Conservation (phyloP, 2,329 filamentous ascomycete genomes). For the Paraconiothyrium brasiliense region DNA sequence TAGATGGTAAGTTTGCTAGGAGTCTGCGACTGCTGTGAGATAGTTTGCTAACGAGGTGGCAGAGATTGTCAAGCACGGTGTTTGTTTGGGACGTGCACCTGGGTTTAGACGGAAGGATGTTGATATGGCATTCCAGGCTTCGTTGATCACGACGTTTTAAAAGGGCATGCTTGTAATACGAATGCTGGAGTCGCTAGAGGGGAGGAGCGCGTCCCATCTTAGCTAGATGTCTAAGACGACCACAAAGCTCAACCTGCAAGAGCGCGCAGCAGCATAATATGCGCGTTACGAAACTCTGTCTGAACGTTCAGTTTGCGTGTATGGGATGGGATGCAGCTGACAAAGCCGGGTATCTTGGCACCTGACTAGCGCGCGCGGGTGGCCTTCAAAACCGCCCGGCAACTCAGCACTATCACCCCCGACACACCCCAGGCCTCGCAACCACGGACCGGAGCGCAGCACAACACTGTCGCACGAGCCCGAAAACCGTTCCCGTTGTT, state of each 20-base stretch:
- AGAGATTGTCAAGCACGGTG: conserved; percentile 49
- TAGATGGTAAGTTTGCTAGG: conserved; percentile 51
- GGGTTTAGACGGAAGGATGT: conserved; percentile 56
- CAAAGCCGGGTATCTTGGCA: conserved; percentile 7
- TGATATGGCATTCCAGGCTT: conserved; percentile 51
- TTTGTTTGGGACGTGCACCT: conserved; percentile 57
- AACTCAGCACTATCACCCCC: conserved; percentile 30
- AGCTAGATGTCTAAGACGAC: neutral
- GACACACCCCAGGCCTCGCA: conserved; percentile 39
- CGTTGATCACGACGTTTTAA: conserved; percentile 42
- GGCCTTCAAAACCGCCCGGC: conserved; percentile 22
- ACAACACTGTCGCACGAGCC: conserved; percentile 43
- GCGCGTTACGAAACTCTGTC: neutral
- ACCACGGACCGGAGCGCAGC: conserved; percentile 43
- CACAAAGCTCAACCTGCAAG: neutral
- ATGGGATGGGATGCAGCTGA: neutral
- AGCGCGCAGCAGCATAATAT: neutral
- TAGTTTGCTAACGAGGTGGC: conserved; percentile 31
- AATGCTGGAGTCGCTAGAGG: neutral
- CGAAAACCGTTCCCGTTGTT: conserved; percentile 28
- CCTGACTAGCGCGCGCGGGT: conserved; percentile 3
- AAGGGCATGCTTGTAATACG: neutral
- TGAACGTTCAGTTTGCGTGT: neutral
- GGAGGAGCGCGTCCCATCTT: neutral
- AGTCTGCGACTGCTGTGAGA: neutral